Evolutionary conservation across 208 protist genomes (phyloP), one percentile per base, ranked within the genome.

Genomic region (Trypanosoma melophagium): DNA sequence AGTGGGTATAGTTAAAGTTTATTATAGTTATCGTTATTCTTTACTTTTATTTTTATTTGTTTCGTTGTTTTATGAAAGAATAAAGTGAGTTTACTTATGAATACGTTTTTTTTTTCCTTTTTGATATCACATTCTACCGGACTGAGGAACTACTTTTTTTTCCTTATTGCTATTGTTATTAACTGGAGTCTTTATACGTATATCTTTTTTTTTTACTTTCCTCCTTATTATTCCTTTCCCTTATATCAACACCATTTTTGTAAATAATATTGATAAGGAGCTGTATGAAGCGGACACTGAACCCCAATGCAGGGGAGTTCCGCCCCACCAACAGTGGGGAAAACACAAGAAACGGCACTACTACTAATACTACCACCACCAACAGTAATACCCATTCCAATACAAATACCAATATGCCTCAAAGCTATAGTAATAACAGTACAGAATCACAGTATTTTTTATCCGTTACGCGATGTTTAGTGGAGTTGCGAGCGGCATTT

Each of bases 301-400:
- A 70, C 35, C 65, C 54, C 47, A 63, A 70, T 50, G 65, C 65
- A n/a, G 55, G 65, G 54, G 65, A 70, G 47, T 70, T 70, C 50
- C 42, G 40, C 38, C 65, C 65, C 8, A 38, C 13, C 24, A 49
- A 3, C 16, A 53, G 16, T 51, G n/a, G 53, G 17, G 42, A 16
- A 10, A 69, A 40, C 25, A 14, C 31, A 35, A 5, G 28, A 40
- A 40, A 22, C 42, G 24, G 54, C 14, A 31, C 24, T 21, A 38
- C 19, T 25, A 49, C 21, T n/a, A n/a, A n/a, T n/a, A n/a, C n/a
- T n/a, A 31, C 24, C 16, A 38, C 19, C 16, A 49, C 21, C 14
- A 14, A 5, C n/a, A 24, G 7, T 54, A 21, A 64, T 53, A 13
- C 14, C 5, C 5, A 12, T 40, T 21, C 55, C 22, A 38, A 35